Conservation (phyloP, 2,329 filamentous ascomycete species). For the Xylariaceae sp. region DNA sequence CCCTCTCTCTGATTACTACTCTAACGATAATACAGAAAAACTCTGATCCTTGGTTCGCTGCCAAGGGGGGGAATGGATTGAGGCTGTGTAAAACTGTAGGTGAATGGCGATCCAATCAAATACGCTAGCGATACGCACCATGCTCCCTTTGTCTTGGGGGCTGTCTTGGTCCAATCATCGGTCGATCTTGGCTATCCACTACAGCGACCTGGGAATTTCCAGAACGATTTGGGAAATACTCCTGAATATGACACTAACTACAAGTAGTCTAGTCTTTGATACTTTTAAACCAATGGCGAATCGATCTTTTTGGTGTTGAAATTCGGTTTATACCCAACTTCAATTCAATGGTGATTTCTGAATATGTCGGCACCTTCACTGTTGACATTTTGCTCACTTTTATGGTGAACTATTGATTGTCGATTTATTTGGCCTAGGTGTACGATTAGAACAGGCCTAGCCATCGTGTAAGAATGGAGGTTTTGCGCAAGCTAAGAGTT, state of each 20-base stretch:
- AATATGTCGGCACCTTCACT: no score
- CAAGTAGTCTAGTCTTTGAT: neutral
- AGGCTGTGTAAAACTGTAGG: constrained; percentile 36
- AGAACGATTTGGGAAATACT: constrained; percentile 9
- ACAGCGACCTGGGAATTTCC: constrained; percentile 8
- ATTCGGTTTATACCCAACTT: no score
- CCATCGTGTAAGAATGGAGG: no score
- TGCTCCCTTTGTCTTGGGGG: constrained; percentile 7
- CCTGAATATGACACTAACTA: neutral
- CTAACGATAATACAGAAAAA: constrained; percentile 8
- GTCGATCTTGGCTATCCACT: neutral
- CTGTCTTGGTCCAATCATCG: constrained; percentile 6
- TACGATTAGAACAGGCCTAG: no score
- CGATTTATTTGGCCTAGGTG: no score
- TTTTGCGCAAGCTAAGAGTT: no score
- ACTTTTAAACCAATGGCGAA: neutral
- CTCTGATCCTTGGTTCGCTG: constrained; percentile 27
- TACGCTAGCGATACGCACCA: constrained; percentile 31
- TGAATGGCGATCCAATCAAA: constrained; percentile 30
- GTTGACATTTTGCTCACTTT: no score
- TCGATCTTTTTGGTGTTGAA: no score
- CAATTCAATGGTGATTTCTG: no score
- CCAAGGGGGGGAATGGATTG: constrained; percentile 32
- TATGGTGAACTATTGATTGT: no score
- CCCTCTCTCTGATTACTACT: no score